Base-by-base conservation (phyloP, 2,329 filamentous ascomycete genomes). In the Fusarium sarcochroum region DNA sequence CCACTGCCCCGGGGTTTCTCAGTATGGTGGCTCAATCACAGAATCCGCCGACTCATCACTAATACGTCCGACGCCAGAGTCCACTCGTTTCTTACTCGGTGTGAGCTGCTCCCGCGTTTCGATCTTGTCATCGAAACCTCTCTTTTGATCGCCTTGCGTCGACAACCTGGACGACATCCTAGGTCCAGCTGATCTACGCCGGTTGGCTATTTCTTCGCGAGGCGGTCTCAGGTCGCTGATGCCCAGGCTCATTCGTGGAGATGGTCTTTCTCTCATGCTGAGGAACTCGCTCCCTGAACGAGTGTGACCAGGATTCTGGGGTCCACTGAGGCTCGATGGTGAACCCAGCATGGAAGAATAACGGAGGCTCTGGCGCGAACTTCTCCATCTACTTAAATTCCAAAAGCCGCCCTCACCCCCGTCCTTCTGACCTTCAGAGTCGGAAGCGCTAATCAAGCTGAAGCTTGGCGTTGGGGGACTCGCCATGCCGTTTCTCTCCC, bases 381-480 rank as follows among this genome's bases (percentile, higher is more conserved):
- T 80, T 50, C 81, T 82, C 87, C 86, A 89, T 21, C 84, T 81
- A 35, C 82, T 83, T 20, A 87, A 73, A 62, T 86, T 89, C 87
- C 87, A 90, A 73, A 90, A 89, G 11, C 83, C 23, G 68, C 78
- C 75, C 9, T 81, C 79, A 4, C 79, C 81, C 5, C 81, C 82
- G 6, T 83, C 81, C 25, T 81, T 79, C 7, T 79, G 77, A 11
- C 81, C 75, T 17, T 82, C 76, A 1, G 75, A 66, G 17, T 78
- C 77, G 8, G 74, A 71, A 7, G 74, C 73, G 35, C 75, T 78
- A 8, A 79, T 78, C 25, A 88, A 80, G 7, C 81, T 86, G 72
- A 89, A 89, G 61, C 86, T 86, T 3, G 87, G 87, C 1, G 85
- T 85, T 1, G 86, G 87, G 1, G 84, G 85, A 4, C 80, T 74